Percentiles rank a stretch among this genome's conserved stretches.
Conservation (phyloP, 306 rosid species). For the Rosa persica region DNA sequence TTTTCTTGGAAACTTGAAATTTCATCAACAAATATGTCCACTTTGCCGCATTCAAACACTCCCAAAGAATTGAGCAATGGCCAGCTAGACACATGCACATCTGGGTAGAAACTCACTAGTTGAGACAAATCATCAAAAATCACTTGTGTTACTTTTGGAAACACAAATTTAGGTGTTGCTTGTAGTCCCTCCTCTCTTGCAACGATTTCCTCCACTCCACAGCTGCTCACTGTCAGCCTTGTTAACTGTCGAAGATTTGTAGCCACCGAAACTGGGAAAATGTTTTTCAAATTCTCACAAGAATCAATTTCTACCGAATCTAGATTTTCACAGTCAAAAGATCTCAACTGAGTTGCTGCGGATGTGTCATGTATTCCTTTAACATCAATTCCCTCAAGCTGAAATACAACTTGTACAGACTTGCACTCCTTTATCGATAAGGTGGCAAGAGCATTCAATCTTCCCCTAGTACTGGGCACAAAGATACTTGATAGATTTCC, state of each 20-base stretch:
- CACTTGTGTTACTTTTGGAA: background rate
- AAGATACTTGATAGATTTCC: no score
- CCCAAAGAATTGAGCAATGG: background rate
- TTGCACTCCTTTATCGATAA: no score
- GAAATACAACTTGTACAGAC: no score
- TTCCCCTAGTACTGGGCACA: no score
- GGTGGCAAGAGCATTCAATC: no score
- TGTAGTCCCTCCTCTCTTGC: constrained; percentile 1
- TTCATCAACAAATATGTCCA: background rate
- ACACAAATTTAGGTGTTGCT: constrained; percentile 1
- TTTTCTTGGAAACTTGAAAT: background rate
- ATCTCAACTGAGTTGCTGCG: no score
- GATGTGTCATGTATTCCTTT: no score
- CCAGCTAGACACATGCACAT: constrained; percentile 11
- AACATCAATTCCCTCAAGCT: no score
- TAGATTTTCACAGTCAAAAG: background rate
- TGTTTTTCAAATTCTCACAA: constrained; percentile 21
- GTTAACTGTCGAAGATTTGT: constrained; percentile 21
- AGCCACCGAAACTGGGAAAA: constrained; percentile 26
- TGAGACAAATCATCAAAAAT: background rate
- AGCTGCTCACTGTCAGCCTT: constrained; percentile 19
- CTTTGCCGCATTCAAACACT: background rate
- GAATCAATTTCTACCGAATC: background rate
- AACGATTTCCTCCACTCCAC: constrained; percentile 29
- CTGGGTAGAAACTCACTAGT: constrained; percentile 21